Evolutionary conservation across 1,139 yeast species (phyloP), one percentile per base, ranked within the genome.

Genomic region (Kurtzmaniella quercitrusa): DNA sequence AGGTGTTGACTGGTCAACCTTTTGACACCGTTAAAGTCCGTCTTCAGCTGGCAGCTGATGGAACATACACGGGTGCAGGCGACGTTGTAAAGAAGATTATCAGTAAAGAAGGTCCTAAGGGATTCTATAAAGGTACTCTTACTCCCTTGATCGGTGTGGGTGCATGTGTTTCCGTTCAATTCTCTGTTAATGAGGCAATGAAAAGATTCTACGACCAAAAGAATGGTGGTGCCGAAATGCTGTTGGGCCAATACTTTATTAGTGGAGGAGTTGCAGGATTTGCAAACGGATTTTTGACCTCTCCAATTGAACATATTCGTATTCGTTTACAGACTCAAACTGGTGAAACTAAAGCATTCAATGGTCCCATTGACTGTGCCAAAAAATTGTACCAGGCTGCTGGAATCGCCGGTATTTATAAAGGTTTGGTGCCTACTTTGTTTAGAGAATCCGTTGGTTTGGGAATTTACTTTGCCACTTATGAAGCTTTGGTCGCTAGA

Each of bases 1-100:
- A 91, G 65, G 97, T 91, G 12, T 69, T 91, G 38, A 88, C 85
- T n/a, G 97, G 97, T 26, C 97, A 91, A 63, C 98, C 98, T 11
- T 91, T 91, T 56, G 98, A 91, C 61, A 88, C 96, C 9, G 88
- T 94, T 38, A 91, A 89, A 63, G 97, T 91, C 33, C 76, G 98
- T 49, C 71, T 91, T 39, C 97, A 91, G 57, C 83, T 93, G 7
- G 88, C 95, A 1, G 81, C 88, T 1, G 82, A 80, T 38, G 93
- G 94, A 3, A 79, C 82, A 19, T 87, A 87, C 53, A 66, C 67
- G 12, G 88, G 89, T 3, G 84, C 96, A 0, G 56, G 79, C 40
- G 95, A 88, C 54, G 96, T 88, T 5, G 81, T 88, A 34, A 77
- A 76, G 55, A 77, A 80, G 54, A 70, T 91, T 43, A 43, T 89